Conservation (phyloP, 108 stramenopile genomes). For the Discostella pseudostelligera region DNA sequence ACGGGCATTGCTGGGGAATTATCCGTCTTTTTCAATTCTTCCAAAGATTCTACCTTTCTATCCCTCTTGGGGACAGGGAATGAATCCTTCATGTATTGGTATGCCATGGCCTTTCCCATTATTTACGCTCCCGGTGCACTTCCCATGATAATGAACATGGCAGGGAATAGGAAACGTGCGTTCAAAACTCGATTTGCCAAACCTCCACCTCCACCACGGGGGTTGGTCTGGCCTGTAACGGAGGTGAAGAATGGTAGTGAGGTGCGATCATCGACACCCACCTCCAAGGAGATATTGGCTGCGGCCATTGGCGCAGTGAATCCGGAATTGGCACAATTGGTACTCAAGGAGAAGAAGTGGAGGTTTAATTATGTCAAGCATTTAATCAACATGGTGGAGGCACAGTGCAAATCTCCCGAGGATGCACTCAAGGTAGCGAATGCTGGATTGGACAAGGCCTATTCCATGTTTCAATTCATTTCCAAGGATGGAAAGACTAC, state of each 20-base stretch:
- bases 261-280: conserved; percentile 80
- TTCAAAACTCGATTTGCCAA: conserved; percentile 91
- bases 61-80: conserved; percentile 41
- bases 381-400: conserved; percentile 80
- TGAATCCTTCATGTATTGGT: conserved; percentile 50
- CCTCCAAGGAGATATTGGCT: conserved; percentile 84
- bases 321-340: conserved; percentile 57
- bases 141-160: conserved; percentile 97
- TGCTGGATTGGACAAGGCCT: conserved; percentile 89
- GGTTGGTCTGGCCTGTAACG: conserved; percentile 86
- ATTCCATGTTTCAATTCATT: conserved; percentile 93
- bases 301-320: conserved; percentile 85
- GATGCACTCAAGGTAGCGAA: conserved; percentile 84
- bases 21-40: conserved; percentile 71
- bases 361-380: conserved; percentile 92
- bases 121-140: conserved; percentile 86
- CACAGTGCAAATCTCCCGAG: conserved; percentile 80
- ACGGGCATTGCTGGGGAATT: conserved; percentile 94
- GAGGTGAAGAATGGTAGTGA: conserved; percentile 53
- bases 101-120: conserved; percentile 61
- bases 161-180: conserved; percentile 80
- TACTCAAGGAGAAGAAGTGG: conserved; percentile 70
- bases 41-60: conserved; percentile 54
- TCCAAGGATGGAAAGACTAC: conserved; percentile 69
- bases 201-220: conserved; percentile 85